Evolutionary conservation across 371 early-diverging fungal species (phyloP), one percentile per base, ranked within the genome.

Genomic region (Mucor indicus): DNA sequence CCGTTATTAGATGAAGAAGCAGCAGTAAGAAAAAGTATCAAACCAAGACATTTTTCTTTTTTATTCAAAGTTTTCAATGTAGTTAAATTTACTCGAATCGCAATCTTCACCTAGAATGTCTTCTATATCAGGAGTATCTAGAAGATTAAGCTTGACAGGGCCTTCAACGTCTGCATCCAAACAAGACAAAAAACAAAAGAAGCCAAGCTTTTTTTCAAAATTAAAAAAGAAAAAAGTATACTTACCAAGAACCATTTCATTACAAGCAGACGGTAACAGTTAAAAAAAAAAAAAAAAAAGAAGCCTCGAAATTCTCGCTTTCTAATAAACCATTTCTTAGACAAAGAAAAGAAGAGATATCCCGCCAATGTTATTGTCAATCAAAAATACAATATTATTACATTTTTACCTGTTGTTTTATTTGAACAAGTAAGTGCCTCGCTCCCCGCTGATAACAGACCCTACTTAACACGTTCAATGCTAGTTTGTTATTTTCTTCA

Each of bases 401-500:
- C 92, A 1, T 99, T 99, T 65, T 40, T 98, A 30, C 94, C 96
- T 2, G 42, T 91, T 23, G 95, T 99, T 3, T 77, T 98, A 17
- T 91, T 85, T 62, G 92, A 97, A 60, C 99, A 99, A 79, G 90
- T 88, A 72, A 50, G 44, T 16, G 16, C 1, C 16, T n/a, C 23
- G 11, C n/a, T n/a, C n/a, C n/a, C n/a, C n/a, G n/a, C n/a, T n/a
- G n/a, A n/a, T n/a, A n/a, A n/a, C n/a, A n/a, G n/a, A n/a, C n/a
- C n/a, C n/a, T n/a, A n/a, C n/a, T n/a, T n/a, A n/a, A n/a, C n/a
- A n/a, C n/a, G n/a, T 27, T 27, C 5, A 27, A 33, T 9, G n/a
- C 4, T 55, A 91, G 91, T 97, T 98, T 78, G 89, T 91, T 57
- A 88, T 91, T 55, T 98, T 99, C 54, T 95, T 98, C 72, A 99